Evolutionary conservation across 768 basidiomycete species (phyloP), one percentile per base, ranked within the genome.

Genomic region (Panaeolus papilionaceus): DNA sequence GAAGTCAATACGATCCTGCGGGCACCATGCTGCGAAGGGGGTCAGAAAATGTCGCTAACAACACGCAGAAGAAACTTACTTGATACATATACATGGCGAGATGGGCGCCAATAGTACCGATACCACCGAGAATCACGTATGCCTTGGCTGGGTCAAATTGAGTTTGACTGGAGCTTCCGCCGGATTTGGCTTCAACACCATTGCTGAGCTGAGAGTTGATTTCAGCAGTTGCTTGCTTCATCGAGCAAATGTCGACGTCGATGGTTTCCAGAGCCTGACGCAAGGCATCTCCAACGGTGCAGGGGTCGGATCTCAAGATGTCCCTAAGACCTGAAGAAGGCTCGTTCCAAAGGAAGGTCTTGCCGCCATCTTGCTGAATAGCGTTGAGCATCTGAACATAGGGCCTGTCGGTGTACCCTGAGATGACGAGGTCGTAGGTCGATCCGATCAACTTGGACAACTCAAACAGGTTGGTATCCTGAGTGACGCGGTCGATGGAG

Each of bases 21-120:
- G 40, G 81, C 82, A 26, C 82, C 82, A 38, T 76, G 72, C 80
- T 82, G 51, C 12, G 28, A 18, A 45, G 8, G 4, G 23, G 44
- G 63, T 44, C 65, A 38, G 37, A 33, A 18, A 51, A 4, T 10
- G 14, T 51, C 40, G 12, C 65, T n/a, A 16, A 63, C n/a, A 8
- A 33, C 14, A 42, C 20, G 16, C 42, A 61, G 18, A 10, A 20
- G 61, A 10, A 3, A 71, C 76, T 7, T 64, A 82, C 82, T 73
- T 78, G 64, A 68, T 83, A 83, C 79, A 84, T 79, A 77, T 79
- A 83, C 20, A 79, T 61, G 8, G 82, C 81, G 23, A 81, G 67
- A 26, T 80, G 77, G 14, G 77, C 61, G 1, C 82, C 82, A 10
- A 84, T 67, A 9, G 75, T 75, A 2, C 82, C 80, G 38, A 82